Percentiles rank a stretch among this genome's conserved stretches.
phyloP scores from a whole-genome alignment of 768 basidiomycete genomes.

The Psilocybe subaeruginosa region DNA sequence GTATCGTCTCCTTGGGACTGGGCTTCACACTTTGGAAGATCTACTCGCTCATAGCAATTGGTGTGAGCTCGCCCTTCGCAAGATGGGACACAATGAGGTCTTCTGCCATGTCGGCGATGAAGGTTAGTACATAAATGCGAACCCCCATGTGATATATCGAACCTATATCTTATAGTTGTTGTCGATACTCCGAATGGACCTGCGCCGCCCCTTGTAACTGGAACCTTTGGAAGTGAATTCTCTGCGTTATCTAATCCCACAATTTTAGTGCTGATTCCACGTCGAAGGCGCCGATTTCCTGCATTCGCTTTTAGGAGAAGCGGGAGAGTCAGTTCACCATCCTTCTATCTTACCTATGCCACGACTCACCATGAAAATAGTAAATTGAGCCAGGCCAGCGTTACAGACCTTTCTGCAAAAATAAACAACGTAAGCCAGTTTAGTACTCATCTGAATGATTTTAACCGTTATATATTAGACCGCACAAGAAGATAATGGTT shows the following conservation, averaged over 20 bases:
- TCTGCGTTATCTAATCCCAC: not conserved
- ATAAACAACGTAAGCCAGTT: conserved; percentile 40
- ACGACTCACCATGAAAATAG: conserved; percentile 26
- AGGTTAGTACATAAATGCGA: conserved; percentile 28
- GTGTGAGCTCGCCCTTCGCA: conserved; percentile 74
- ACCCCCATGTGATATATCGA: conserved; percentile 13
- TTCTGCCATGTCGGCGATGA: conserved; percentile 82
- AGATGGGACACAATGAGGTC: conserved; percentile 69
- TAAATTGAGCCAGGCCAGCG: conserved; percentile 61
- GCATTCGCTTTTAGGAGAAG: conserved; percentile 66
- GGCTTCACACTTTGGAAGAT: conserved; percentile 73
- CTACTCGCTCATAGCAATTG: conserved; percentile 80
- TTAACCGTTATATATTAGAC: conserved; percentile 23
- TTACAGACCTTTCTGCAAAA: conserved; percentile 58
- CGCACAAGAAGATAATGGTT: conserved; percentile 33
- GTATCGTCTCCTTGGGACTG: conserved; percentile 72
- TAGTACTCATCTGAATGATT: not conserved
- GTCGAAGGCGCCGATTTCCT: conserved; percentile 58
- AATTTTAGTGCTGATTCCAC: not conserved
- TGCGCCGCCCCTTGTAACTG: conserved; percentile 67
- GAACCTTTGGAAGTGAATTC: conserved; percentile 61
- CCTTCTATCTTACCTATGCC: not conserved
- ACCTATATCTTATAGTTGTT: conserved; percentile 27
- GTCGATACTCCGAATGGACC: conserved; percentile 59
- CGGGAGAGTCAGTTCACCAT: conserved; percentile 52